These are phyloP conservation scores for Radiomyces spectabilis DNA, from an alignment of 192 early-diverging fungal genomes.

Conservation along the genomic window DNA sequence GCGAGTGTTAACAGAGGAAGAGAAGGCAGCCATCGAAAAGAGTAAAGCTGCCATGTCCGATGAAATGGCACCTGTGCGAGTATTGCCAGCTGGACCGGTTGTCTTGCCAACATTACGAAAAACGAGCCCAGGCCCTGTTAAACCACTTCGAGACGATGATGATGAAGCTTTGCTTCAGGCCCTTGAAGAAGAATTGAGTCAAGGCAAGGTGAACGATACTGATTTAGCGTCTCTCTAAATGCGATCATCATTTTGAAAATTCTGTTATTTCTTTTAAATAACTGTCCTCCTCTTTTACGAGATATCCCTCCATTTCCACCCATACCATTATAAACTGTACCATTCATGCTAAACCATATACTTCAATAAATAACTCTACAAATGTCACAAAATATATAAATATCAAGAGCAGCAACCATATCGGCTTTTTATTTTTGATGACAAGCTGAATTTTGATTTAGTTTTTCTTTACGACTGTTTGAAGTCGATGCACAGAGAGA, in stretches of 20 bases:
- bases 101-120: conserved; percentile 2
- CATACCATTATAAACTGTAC: too few species aligned
- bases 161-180: conserved; percentile 17
- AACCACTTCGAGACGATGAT: conserved; percentile 2
- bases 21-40: conserved; percentile 7
- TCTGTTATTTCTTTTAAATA: background rate
- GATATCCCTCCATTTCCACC: too few species aligned
- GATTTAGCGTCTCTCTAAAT: too few species aligned
- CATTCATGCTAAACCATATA: too few species aligned
- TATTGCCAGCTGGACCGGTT: conserved; percentile 6
- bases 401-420: too few species aligned
- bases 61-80: conserved; percentile 1
- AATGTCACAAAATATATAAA: too few species aligned
- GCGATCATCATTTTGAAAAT: too few species aligned
- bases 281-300: too few species aligned
- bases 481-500: background rate
- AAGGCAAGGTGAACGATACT: background rate
- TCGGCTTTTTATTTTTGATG: background rate
- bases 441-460: background rate
- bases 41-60: background rate
- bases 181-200: conserved; percentile 14
- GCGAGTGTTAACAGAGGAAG: conserved; percentile 1
- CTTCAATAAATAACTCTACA: too few species aligned
- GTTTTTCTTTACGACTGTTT: background rate
- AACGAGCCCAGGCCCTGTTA: background rate